Percentiles rank a stretch among this genome's conserved stretches.
These are phyloP conservation scores for Eucalyptus globulus DNA, from an alignment of 345 rosid species.

Conservation along the genomic window DNA sequence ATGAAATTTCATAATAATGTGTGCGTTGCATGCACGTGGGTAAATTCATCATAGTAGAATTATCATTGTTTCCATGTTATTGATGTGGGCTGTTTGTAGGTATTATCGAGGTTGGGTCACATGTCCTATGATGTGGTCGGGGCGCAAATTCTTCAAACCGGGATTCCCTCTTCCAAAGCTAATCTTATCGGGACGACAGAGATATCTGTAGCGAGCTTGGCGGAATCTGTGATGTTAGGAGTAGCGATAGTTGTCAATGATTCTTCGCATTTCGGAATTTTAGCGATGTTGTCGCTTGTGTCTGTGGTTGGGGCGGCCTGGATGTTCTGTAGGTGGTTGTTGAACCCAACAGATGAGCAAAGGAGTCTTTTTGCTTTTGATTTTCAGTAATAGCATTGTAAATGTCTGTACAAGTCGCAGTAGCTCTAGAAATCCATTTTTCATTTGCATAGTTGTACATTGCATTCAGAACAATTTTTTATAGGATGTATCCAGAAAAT, in stretches of 20 bases:
- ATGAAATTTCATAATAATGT: background rate
- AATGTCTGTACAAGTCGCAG: background rate
- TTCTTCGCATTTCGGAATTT: conserved; percentile 65
- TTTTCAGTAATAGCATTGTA: background rate
- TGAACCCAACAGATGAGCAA: conserved; percentile 83
- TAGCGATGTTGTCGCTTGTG: conserved; percentile 61
- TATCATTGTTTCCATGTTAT: background rate
- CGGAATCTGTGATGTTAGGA: conserved; percentile 81
- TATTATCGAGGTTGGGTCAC: conserved; percentile 83
- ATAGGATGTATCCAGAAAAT: background rate
- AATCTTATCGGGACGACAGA: conserved; percentile 89
- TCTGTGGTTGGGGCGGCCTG: conserved; percentile 81
- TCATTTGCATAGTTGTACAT: background rate
- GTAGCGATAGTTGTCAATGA: conserved; percentile 83
- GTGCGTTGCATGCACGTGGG: background rate
- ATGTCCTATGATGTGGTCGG: conserved; percentile 85
- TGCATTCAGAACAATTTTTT: background rate
- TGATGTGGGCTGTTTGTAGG: conserved; percentile 22
- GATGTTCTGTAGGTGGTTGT: conserved; percentile 79
- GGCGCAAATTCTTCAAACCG: conserved; percentile 94
- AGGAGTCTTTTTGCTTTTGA: conserved; percentile 54
- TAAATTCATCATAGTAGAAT: background rate
- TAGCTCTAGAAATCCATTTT: background rate
- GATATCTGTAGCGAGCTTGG: conserved; percentile 84
- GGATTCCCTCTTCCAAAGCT: conserved; percentile 84